Percentiles rank a stretch among this genome's conserved stretches.
Conservation (phyloP, 495 filamentous ascomycete species). For the Annulohypoxylon moriforme region DNA sequence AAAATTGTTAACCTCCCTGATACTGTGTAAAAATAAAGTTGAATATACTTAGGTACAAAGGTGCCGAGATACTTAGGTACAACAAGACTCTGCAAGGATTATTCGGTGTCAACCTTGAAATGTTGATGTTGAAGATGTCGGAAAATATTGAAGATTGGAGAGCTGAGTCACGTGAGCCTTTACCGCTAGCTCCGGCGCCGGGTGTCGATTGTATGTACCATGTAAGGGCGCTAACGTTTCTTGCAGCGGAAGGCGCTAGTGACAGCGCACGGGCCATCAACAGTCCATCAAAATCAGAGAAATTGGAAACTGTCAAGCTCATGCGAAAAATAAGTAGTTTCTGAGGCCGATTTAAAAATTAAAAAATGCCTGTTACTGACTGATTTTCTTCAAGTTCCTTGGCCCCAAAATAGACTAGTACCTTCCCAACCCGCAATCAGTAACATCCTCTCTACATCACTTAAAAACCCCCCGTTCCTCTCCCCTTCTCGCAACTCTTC, state of each 20-base stretch:
- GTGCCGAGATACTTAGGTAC: too few relatives aligned
- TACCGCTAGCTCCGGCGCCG: background rate
- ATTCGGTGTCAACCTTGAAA: too few relatives aligned
- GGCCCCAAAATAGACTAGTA: constrained; percentile 48
- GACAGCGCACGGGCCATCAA: constrained; percentile 26
- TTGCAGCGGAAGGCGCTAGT: background rate
- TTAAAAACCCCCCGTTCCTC: constrained; percentile 36
- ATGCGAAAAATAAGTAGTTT: constrained; percentile 28
- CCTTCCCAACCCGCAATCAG: constrained; percentile 41
- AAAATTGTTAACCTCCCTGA: too few relatives aligned
- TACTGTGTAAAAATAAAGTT: too few relatives aligned
- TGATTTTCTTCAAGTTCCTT: background rate
- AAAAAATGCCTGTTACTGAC: background rate
- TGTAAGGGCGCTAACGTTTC: background rate
- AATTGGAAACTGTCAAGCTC: constrained; percentile 29
- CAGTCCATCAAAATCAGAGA: constrained; percentile 27
- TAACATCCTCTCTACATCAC: constrained; percentile 34
- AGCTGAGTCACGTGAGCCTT: constrained; percentile 7
- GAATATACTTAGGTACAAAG: too few relatives aligned
- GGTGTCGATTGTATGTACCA: background rate
- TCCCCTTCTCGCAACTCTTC: constrained; percentile 43
- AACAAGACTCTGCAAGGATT: too few relatives aligned
- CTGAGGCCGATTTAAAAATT: constrained; percentile 5
- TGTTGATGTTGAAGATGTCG: too few relatives aligned
- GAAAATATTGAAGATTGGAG: background rate